Evolutionary conservation across 805 yeast genomes (phyloP).

Genomic region (Yamadazyma kitorensis): DNA sequence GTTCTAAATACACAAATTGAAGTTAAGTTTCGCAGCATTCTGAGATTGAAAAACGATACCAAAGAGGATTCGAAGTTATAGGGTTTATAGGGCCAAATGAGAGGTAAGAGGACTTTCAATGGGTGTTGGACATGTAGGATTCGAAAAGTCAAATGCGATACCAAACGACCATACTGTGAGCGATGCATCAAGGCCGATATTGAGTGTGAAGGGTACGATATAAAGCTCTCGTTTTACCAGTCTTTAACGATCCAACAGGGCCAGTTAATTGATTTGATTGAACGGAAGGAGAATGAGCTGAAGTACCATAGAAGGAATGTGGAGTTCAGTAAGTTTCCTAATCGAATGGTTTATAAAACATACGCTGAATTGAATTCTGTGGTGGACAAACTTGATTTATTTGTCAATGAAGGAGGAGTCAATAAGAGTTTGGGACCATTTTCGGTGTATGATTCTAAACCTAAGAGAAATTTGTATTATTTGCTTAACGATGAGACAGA

Average conservation of each 20-base stretch:
- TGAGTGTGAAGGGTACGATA: constrained; percentile 49
- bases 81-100: too few relatives aligned
- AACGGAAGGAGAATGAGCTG: constrained; percentile 20
- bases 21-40: too few relatives aligned
- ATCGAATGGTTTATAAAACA: constrained; percentile 30
- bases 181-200: constrained; percentile 46
- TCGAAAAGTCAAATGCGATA: constrained; percentile 54
- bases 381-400: constrained; percentile 30
- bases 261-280: constrained; percentile 16
- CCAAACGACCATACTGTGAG: constrained; percentile 41
- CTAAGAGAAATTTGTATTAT: neutral
- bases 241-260: constrained; percentile 29
- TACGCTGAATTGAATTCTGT: constrained; percentile 37
- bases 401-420: constrained; percentile 7
- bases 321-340: constrained; percentile 42
- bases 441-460: constrained; percentile 14
- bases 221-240: constrained; percentile 47
- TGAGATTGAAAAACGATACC: too few relatives aligned
- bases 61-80: too few relatives aligned
- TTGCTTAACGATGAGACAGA: neutral
- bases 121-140: constrained; percentile 59
- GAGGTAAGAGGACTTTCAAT: constrained; percentile 35
- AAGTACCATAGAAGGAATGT: constrained; percentile 44
- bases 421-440: constrained; percentile 23
- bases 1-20: too few relatives aligned